Evolutionary conservation across 352 stramenopile genomes (phyloP).

Genomic region (Pythium insidiosum): DNA sequence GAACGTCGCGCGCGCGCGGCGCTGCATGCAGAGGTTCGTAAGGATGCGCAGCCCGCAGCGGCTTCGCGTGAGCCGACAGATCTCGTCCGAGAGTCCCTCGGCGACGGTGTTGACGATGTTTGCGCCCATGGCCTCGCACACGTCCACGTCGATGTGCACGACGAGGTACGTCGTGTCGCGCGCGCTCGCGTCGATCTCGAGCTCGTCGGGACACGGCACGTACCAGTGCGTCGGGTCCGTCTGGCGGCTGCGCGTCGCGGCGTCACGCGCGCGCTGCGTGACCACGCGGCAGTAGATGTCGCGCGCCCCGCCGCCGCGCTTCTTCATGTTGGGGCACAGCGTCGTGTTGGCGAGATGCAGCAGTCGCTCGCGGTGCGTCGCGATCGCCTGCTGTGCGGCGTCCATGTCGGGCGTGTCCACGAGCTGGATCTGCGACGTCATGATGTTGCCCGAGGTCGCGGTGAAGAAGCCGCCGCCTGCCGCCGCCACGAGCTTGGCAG

Average conservation of each 20-base stretch:
- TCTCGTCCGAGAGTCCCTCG: slow-evolving; percentile 69
- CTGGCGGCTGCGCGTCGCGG: slow-evolving; percentile 3
- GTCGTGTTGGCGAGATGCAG: slow-evolving; percentile 67
- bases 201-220: slow-evolving; percentile 39
- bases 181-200: slow-evolving; percentile 32
- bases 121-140: slow-evolving; percentile 85
- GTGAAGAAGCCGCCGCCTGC: slow-evolving; percentile 68
- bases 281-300: slow-evolving; percentile 81
- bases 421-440: slow-evolving; percentile 84
- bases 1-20: slow-evolving; percentile 54
- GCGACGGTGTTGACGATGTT: slow-evolving; percentile 88
- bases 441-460: slow-evolving; percentile 72
- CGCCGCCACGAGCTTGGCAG: slow-evolving; percentile 71
- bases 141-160: slow-evolving; percentile 84
- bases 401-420: slow-evolving; percentile 61
- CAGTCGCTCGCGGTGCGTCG: slow-evolving; percentile 40
- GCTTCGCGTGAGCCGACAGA: slow-evolving; percentile 54
- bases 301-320: slow-evolving; percentile 65
- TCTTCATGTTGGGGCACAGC: slow-evolving; percentile 82
- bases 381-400: slow-evolving; percentile 41
- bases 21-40: slow-evolving; percentile 86
- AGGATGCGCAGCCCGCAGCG: slow-evolving; percentile 76
- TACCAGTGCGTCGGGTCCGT: slow-evolving; percentile 41
- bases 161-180: slow-evolving; percentile 40
- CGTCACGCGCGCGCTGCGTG: slow-evolving; percentile 29